Conservation (phyloP, 768 basidiomycete genomes). For the Termitomyces sp. region DNA sequence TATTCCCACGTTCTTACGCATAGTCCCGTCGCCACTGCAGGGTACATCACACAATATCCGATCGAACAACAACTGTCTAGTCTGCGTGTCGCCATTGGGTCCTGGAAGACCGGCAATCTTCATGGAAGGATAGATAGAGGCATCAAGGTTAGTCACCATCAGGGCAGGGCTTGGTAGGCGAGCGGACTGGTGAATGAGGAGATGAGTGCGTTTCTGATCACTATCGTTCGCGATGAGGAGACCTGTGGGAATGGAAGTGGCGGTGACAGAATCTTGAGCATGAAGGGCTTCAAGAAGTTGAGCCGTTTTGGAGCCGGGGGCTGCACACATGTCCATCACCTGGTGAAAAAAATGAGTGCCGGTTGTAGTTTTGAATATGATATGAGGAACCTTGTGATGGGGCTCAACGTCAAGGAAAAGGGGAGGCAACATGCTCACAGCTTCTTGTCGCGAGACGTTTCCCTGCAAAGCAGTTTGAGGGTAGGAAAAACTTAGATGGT, state of each 20-base stretch:
- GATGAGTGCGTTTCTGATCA: conserved; percentile 90
- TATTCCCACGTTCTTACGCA: conserved; percentile 92
- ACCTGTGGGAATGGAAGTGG: conserved; percentile 73
- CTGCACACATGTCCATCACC: conserved; percentile 98
- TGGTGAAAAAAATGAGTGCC: conserved; percentile 22
- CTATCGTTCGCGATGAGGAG: conserved; percentile 94
- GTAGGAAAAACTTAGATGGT: not conserved
- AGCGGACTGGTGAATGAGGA: conserved; percentile 96
- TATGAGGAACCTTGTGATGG: conserved; percentile 61
- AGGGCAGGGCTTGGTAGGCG: conserved; percentile 88
- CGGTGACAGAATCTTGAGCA: conserved; percentile 61
- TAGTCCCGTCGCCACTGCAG: conserved; percentile 95
- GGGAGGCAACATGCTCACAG: conserved; percentile 99
- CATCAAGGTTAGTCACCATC: conserved; percentile 96
- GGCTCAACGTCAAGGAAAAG: conserved; percentile 93
- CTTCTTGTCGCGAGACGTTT: conserved; percentile 94
- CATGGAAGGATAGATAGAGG: conserved; percentile 77
- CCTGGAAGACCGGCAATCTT: conserved; percentile 39
- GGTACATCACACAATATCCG: conserved; percentile 96
- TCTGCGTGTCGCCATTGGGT: conserved; percentile 27
- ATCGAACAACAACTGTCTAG: conserved; percentile 74
- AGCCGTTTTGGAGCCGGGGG: conserved; percentile 96
- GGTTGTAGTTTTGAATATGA: not conserved
- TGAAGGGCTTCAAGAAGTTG: conserved; percentile 96
- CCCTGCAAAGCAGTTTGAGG: conserved; percentile 48